These are phyloP conservation scores for Malassezia equina DNA, from an alignment of 1,284 basidiomycete genomes.

Conservation along the genomic window DNA sequence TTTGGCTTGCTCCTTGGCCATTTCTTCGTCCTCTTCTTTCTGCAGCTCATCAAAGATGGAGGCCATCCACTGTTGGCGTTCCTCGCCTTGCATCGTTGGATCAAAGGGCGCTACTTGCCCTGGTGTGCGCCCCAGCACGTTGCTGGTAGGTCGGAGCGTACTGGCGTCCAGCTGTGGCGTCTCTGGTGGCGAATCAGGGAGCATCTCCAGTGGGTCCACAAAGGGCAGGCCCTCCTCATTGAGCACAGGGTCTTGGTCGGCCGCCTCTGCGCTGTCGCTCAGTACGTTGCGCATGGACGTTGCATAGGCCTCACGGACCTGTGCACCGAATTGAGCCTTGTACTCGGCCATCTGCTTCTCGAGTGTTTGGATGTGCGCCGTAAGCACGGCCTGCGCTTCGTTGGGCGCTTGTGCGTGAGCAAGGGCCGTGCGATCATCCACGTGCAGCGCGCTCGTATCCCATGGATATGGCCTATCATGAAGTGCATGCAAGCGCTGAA, in stretches of 20 bases:
- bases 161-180: not conserved
- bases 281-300: not conserved
- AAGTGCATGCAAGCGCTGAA: not conserved
- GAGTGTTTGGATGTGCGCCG: not conserved
- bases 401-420: not conserved
- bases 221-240: conserved; percentile 47
- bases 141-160: not conserved
- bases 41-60: conserved; percentile 31
- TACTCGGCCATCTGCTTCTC: conserved; percentile 1
- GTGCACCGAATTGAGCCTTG: conserved; percentile 6
- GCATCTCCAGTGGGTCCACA: conserved; percentile 34
- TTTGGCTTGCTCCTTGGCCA: not conserved
- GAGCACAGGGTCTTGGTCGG: conserved; percentile 28
- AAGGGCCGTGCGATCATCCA: conserved; percentile 2
- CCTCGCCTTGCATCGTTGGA: conserved; percentile 5
- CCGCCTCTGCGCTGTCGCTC: conserved; percentile 6
- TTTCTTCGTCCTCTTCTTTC: conserved; percentile 23
- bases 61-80: conserved; percentile 32
- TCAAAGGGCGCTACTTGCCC: conserved; percentile 13
- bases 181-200: conserved; percentile 20
- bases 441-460: not conserved
- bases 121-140: conserved; percentile 11
- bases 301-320: not conserved
- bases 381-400: not conserved
- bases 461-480: not conserved